Evolutionary conservation across 78 protist genomes (phyloP).

Genomic region (Tieghemostelium lacteum): DNA sequence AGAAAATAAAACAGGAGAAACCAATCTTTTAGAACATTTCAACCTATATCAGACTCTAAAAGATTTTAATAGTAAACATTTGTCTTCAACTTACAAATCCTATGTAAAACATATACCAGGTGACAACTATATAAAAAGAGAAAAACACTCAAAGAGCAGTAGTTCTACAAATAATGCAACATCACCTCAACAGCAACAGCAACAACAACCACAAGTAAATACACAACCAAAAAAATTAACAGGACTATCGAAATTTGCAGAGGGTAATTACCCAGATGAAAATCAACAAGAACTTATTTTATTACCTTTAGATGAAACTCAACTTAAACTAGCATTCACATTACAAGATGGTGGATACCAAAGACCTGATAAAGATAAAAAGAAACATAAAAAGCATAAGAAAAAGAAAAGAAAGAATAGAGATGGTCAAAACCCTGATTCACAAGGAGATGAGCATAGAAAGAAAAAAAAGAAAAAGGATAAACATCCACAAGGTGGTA

Average conservation of each 20-base stretch:
- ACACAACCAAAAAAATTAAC: neutral
- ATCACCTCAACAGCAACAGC: slow-evolving; percentile 21
- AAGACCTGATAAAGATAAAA: too few species aligned
- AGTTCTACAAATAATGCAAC: neutral
- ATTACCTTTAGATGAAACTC: slow-evolving; percentile 29
- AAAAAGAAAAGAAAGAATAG: slow-evolving; percentile 21
- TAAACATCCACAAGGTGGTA: neutral
- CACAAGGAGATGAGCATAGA: neutral
- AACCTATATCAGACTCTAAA: slow-evolving; percentile 28
- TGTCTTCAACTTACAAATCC: slow-evolving; percentile 74
- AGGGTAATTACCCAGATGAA: slow-evolving; percentile 17
- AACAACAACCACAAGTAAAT: slow-evolving; percentile 42
- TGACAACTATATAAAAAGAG: slow-evolving; percentile 76
- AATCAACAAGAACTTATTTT: slow-evolving; percentile 59
- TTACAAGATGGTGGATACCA: slow-evolving; percentile 67
- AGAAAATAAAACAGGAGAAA: slow-evolving; percentile 35
- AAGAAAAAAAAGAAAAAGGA: slow-evolving; percentile 4
- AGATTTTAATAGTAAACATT: slow-evolving; percentile 61
- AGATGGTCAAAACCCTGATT: neutral
- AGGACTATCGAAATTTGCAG: slow-evolving; percentile 49
- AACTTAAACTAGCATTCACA: slow-evolving; percentile 42
- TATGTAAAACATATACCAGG: slow-evolving; percentile 77
- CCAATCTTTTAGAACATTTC: slow-evolving; percentile 35
- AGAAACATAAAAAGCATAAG: slow-evolving; percentile 19
- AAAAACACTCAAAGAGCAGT: slow-evolving; percentile 11